Percentiles rank a stretch among this genome's conserved stretches.
phyloP scores from a whole-genome alignment of 2,329 filamentous ascomycete genomes.

The Phialophora chinensis region DNA sequence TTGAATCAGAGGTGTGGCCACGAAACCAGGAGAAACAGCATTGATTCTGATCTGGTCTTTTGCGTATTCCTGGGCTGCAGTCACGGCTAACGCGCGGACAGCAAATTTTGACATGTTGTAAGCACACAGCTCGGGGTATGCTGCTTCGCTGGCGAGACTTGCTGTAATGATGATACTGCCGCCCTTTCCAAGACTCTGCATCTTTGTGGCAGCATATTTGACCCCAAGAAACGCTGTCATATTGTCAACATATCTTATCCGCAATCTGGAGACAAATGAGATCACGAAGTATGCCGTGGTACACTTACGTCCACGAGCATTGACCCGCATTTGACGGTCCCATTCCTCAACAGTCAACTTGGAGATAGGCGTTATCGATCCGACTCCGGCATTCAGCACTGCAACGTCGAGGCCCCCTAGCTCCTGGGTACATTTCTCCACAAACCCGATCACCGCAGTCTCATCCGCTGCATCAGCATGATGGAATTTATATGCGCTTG shows the following conservation, averaged over 20 bases:
- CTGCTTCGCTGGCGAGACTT: constrained; percentile 47
- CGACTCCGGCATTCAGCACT: constrained; percentile 51
- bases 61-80: constrained; percentile 45
- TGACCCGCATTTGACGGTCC: constrained; percentile 47
- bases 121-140: constrained; percentile 47
- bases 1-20: constrained; percentile 35
- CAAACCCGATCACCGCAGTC: constrained; percentile 21
- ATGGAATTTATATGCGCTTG: constrained; percentile 11
- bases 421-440: constrained; percentile 15
- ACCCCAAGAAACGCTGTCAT: constrained; percentile 45
- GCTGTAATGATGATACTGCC: constrained; percentile 51
- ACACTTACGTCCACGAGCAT: constrained; percentile 37
- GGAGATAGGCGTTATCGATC: too few relatives aligned
- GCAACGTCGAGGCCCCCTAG: constrained; percentile 24
- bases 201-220: constrained; percentile 48
- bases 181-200: constrained; percentile 49
- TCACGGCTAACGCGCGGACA: constrained; percentile 52
- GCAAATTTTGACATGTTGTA: constrained; percentile 53
- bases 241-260: neutral
- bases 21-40: constrained; percentile 58
- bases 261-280: neutral
- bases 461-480: constrained; percentile 22
- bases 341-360: constrained; percentile 41
- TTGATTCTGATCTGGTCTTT: constrained; percentile 46
- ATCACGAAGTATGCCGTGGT: neutral